These are phyloP conservation scores for Moesziomyces globuligerus DNA, from an alignment of 1,284 basidiomycete species.

Conservation along the genomic window DNA sequence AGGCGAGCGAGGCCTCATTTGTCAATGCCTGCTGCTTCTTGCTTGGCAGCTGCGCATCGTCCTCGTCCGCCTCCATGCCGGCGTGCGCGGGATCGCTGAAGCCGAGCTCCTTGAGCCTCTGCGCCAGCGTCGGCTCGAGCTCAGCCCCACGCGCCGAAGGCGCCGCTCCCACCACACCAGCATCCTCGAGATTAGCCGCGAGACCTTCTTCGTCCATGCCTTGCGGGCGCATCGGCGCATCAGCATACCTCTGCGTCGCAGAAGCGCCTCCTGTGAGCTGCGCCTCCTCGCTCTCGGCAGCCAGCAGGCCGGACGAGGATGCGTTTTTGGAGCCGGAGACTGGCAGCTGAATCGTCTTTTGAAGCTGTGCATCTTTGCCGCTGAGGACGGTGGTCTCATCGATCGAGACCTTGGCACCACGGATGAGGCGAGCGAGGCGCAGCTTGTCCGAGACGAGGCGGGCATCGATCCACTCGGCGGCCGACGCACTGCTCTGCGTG, in stretches of 20 bases:
- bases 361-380: constrained; percentile 31
- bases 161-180: constrained; percentile 14
- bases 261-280: constrained; percentile 40
- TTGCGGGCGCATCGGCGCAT: constrained; percentile 36
- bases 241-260: constrained; percentile 51
- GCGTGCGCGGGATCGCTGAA: constrained; percentile 35
- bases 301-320: constrained; percentile 11
- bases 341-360: constrained; percentile 26
- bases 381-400: constrained; percentile 43
- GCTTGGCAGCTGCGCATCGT: constrained; percentile 27
- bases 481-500: constrained; percentile 14
- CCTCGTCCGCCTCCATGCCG: constrained; percentile 40
- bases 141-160: constrained; percentile 12
- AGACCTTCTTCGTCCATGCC: constrained; percentile 37
- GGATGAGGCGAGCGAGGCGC: constrained; percentile 51
- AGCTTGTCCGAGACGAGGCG: constrained; percentile 38
- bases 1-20: constrained; percentile 87
- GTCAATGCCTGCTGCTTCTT: constrained; percentile 68
- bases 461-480: constrained; percentile 47
- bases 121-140: constrained; percentile 54
- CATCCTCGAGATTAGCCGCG: constrained; percentile 28
- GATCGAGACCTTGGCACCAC: constrained; percentile 59
- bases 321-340: constrained; percentile 10
- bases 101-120: constrained; percentile 53
- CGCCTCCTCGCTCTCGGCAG: constrained; percentile 30